These are phyloP conservation scores for Reutealis trisperma DNA, from an alignment of 345 rosid species.

Conservation along the genomic window DNA sequence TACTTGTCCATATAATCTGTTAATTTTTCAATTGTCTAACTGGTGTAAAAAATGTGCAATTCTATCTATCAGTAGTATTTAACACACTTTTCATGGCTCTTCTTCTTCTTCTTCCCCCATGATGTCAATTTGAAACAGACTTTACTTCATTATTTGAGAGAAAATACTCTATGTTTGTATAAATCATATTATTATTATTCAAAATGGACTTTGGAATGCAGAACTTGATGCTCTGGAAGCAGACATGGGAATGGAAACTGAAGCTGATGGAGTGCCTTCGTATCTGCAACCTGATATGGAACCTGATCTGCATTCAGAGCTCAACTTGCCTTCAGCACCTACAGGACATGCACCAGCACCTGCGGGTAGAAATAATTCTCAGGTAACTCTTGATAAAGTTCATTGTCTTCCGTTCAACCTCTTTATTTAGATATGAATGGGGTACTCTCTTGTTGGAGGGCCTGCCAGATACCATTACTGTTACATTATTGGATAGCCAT, in stretches of 20 bases:
- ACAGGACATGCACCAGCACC: slow-evolving; percentile 51
- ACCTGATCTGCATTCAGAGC: slow-evolving; percentile 67
- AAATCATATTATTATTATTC: too few relatives aligned
- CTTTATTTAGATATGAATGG: background rate
- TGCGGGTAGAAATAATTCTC: slow-evolving; percentile 59
- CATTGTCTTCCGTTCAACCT: background rate
- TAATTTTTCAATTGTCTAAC: background rate
- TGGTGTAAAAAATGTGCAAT: background rate
- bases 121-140: background rate
- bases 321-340: slow-evolving; percentile 87
- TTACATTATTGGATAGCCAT: background rate
- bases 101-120: background rate
- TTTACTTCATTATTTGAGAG: background rate
- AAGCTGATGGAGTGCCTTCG: slow-evolving; percentile 85
- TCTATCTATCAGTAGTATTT: background rate
- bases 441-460: background rate
- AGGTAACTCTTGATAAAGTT: slow-evolving; percentile 44
- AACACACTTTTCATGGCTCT: background rate
- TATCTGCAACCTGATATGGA: slow-evolving; percentile 94
- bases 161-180: background rate
- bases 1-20: background rate
- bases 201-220: slow-evolving; percentile 30
- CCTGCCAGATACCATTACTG: background rate
- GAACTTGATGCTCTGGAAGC: slow-evolving; percentile 98
- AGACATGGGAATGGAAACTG: slow-evolving; percentile 93